These are phyloP conservation scores for Paramecium sonneborni DNA, from an alignment of 73 alveolate genomes.

Conservation along the genomic window DNA sequence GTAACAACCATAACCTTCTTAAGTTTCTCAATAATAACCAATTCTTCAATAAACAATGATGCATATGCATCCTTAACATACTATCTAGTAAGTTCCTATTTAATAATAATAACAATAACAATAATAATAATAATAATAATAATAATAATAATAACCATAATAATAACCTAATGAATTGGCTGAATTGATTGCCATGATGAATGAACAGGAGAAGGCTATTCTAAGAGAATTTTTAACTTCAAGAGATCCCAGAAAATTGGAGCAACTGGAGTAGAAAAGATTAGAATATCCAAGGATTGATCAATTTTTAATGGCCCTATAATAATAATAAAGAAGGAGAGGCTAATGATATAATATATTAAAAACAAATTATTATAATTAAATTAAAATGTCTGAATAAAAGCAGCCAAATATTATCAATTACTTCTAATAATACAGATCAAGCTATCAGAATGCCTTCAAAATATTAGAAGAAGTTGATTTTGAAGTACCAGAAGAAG, in stretches of 20 bases:
- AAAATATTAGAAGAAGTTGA: not conserved
- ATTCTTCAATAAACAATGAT: not conserved
- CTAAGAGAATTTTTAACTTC: slow-evolving; percentile 10
- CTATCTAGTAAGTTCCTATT: not conserved
- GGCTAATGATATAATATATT: not conserved
- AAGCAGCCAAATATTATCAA: slow-evolving; percentile 1
- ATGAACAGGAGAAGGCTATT: slow-evolving; percentile 38
- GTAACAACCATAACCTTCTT: not conserved
- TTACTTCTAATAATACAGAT: not conserved
- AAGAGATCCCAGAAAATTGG: not conserved
- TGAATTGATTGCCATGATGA: slow-evolving; percentile 24
- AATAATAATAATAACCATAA: not conserved
- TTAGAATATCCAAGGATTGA: not conserved
- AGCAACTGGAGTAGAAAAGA: not conserved
- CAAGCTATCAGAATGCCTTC: not conserved
- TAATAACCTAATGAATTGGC: slow-evolving; percentile 18
- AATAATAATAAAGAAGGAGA: not conserved
- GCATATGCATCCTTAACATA: not conserved
- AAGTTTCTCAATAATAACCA: not conserved
- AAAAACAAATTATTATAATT: not conserved
- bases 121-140: not conserved
- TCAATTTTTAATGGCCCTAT: slow-evolving; percentile 1
- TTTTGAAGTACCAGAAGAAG: not conserved
- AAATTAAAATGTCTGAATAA: slow-evolving; percentile 5
- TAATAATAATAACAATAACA: too few species aligned